These are phyloP conservation scores for Cytospora schulzeri DNA, from an alignment of 2,329 filamentous ascomycete genomes.

Conservation along the genomic window DNA sequence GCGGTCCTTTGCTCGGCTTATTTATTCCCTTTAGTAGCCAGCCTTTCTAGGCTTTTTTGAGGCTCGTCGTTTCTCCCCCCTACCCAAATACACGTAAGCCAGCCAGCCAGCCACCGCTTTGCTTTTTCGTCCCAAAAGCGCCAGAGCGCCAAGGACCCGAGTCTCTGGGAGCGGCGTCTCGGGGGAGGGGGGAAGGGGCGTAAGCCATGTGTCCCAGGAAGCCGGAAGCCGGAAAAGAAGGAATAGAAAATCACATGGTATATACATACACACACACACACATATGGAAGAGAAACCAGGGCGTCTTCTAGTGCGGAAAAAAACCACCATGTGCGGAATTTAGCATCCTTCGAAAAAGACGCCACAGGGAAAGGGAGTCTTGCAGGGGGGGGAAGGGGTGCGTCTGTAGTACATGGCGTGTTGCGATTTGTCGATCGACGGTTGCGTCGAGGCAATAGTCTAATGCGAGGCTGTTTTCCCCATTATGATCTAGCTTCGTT, in stretches of 20 bases:
- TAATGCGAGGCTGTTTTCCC: slow-evolving; percentile 16
- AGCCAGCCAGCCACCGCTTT: slow-evolving; percentile 5
- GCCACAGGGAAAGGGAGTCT: slow-evolving; percentile 4
- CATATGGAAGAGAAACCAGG: too few species aligned
- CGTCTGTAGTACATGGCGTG: slow-evolving; percentile 22
- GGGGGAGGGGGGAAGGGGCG: too few species aligned
- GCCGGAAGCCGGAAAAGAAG: slow-evolving; percentile 4
- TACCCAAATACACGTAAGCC: slow-evolving; percentile 1
- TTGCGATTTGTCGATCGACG: slow-evolving; percentile 23
- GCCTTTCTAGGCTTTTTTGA: slow-evolving; percentile 7
- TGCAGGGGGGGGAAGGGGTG: too few species aligned
- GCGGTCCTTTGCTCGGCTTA: slow-evolving; percentile 5
- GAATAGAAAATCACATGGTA: slow-evolving; percentile 1
- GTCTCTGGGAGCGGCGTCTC: slow-evolving; percentile 22
- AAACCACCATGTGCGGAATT: slow-evolving; percentile 6
- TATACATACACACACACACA: neutral
- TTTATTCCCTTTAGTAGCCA: too few species aligned
- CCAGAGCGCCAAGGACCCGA: slow-evolving; percentile 18
- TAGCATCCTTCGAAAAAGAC: slow-evolving; percentile 9
- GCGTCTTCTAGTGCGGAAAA: slow-evolving; percentile 19
- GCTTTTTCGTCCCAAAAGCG: too few species aligned
- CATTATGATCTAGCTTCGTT: slow-evolving; percentile 7
- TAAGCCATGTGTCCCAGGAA: slow-evolving; percentile 1
- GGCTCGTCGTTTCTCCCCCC: slow-evolving; percentile 9
- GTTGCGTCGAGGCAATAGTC: slow-evolving; percentile 18